These are phyloP conservation scores for Claviceps arundinis DNA, from an alignment of 2,329 filamentous ascomycete species.

Conservation along the genomic window DNA sequence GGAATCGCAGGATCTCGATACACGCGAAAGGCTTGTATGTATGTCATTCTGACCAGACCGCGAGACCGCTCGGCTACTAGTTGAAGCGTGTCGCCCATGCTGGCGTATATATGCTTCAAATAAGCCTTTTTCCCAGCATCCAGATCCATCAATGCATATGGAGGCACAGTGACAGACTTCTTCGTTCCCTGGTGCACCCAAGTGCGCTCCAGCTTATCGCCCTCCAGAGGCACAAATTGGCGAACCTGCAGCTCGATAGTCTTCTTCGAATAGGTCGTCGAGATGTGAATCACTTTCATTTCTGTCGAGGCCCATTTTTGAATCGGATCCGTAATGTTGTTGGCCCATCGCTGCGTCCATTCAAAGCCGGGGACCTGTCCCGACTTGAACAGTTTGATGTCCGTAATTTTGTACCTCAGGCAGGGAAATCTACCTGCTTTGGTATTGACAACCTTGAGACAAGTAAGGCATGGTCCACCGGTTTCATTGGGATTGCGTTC, in stretches of 20 bases:
- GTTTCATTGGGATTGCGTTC: slow-evolving; percentile 34
- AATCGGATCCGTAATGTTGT: slow-evolving; percentile 41
- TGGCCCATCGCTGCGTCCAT: slow-evolving; percentile 46
- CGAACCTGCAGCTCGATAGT: slow-evolving; percentile 38
- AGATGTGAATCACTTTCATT: slow-evolving; percentile 35
- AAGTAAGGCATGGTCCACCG: slow-evolving; percentile 37
- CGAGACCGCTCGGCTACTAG: slow-evolving; percentile 19
- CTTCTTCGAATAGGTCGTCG: slow-evolving; percentile 39
- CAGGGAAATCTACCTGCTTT: slow-evolving; percentile 42
- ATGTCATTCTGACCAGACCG: slow-evolving; percentile 36
- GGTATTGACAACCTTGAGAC: slow-evolving; percentile 35
- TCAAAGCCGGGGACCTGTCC: slow-evolving; percentile 44
- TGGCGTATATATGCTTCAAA: slow-evolving; percentile 33
- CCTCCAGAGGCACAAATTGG: slow-evolving; percentile 38
- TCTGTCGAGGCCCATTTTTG: slow-evolving; percentile 41
- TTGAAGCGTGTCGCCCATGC: slow-evolving; percentile 33
- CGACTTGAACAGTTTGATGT: slow-evolving; percentile 44
- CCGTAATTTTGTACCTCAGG: slow-evolving; percentile 46
- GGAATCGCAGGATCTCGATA: slow-evolving; percentile 17
- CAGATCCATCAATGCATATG: slow-evolving; percentile 43
- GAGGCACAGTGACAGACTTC: slow-evolving; percentile 37
- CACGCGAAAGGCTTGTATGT: slow-evolving; percentile 30
- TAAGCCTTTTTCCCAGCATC: slow-evolving; percentile 37
- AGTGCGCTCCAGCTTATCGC: slow-evolving; percentile 40
- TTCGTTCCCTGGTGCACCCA: slow-evolving; percentile 36